Conservation (phyloP, 2,329 filamentous ascomycete genomes). For the Plenodomus tracheiphilus region DNA sequence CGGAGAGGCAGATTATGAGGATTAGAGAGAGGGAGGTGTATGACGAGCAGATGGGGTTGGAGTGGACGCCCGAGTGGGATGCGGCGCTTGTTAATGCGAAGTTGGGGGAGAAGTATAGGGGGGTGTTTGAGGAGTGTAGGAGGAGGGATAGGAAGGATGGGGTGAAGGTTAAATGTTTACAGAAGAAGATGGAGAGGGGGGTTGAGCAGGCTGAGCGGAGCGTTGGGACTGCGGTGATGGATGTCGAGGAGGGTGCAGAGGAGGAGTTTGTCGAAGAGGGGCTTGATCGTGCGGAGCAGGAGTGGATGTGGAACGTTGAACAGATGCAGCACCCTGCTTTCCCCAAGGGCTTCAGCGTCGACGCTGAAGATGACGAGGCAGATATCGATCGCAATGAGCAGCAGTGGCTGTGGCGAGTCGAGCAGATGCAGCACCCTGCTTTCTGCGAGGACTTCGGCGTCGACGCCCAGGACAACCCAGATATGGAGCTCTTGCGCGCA, state of each 20-base stretch:
- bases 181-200: slow-evolving; percentile 5
- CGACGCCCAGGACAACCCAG: not conserved
- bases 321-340: not conserved
- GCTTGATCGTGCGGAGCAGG: slow-evolving; percentile 2
- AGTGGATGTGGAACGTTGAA: not conserved
- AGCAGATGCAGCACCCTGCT: not conserved
- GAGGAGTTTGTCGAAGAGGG: slow-evolving; percentile 5
- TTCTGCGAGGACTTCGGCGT: not conserved
- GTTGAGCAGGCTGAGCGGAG: too few species aligned
- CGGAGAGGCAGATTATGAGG: slow-evolving; percentile 14
- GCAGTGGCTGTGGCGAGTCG: not conserved
- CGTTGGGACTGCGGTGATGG: not conserved
- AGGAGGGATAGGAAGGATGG: slow-evolving; percentile 6
- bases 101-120: slow-evolving; percentile 32
- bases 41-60: slow-evolving; percentile 19
- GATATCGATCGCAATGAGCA: slow-evolving; percentile 3
- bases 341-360: not conserved
- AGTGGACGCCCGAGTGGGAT: slow-evolving; percentile 24
- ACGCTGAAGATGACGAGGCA: slow-evolving; percentile 1
- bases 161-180: slow-evolving; percentile 7
- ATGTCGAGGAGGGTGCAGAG: slow-evolving; percentile 2
- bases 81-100: slow-evolving; percentile 31
- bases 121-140: slow-evolving; percentile 19
- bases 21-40: slow-evolving; percentile 20
- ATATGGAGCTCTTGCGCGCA: not conserved